Conservation (phyloP, 768 basidiomycete genomes). For the Boletus rufocinnamomeus region DNA sequence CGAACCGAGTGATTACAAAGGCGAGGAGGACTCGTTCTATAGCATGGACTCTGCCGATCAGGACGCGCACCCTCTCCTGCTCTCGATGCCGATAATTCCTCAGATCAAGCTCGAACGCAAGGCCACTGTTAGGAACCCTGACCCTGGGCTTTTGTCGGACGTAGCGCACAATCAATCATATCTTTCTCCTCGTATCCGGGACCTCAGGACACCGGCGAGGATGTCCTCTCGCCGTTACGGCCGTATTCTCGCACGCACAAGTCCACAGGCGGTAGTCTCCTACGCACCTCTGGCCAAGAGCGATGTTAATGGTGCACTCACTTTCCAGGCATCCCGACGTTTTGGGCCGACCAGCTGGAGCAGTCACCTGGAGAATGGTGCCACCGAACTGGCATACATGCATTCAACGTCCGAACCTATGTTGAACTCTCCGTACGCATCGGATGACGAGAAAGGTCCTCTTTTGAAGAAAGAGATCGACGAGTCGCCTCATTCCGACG, state of each 20-base stretch:
- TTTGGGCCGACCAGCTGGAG: not conserved
- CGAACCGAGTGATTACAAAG: not conserved
- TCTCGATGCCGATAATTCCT: constrained; percentile 34
- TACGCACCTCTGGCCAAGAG: not conserved
- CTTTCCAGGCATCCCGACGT: not conserved
- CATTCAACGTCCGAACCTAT: constrained; percentile 19
- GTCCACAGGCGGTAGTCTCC: not conserved
- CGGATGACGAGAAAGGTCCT: constrained; percentile 10
- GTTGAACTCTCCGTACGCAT: not conserved
- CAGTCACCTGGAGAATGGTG: not conserved
- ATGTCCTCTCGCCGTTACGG: constrained; percentile 23
- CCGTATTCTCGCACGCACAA: not conserved
- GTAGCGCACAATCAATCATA: constrained; percentile 2
- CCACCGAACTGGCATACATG: not conserved
- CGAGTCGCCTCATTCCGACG: constrained; percentile 17
- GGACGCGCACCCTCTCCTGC: constrained; percentile 22
- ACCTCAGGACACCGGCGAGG: constrained; percentile 13
- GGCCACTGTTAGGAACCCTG: constrained; percentile 23
- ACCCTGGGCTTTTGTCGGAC: not conserved
- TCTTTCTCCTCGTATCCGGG: constrained; percentile 26
- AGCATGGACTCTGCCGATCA: constrained; percentile 30
- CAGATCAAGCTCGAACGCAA: constrained; percentile 31
- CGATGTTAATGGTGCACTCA: not conserved
- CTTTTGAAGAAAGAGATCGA: constrained; percentile 4
- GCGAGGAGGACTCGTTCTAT: constrained; percentile 27